Percentiles rank a stretch among this genome's conserved stretches.
These are phyloP conservation scores for Backusella macrospora DNA, from an alignment of 192 early-diverging fungal species.

Conservation along the genomic window DNA sequence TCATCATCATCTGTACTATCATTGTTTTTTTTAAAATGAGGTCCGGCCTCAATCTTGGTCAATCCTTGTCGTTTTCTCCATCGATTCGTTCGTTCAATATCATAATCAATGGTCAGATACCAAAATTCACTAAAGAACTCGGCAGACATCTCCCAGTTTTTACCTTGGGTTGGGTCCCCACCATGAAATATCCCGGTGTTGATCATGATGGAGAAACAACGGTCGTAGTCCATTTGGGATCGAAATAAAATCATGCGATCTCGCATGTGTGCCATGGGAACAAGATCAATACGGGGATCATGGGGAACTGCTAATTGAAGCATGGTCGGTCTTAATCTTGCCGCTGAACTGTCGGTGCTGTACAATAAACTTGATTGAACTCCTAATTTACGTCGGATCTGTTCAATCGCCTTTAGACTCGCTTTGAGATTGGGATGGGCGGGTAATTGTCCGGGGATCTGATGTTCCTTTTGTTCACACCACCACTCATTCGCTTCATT, in stretches of 20 bases:
- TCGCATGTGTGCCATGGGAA: constrained; percentile 40
- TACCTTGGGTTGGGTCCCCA: constrained; percentile 32
- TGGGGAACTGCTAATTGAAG: constrained; percentile 34
- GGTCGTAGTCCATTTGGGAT: constrained; percentile 38
- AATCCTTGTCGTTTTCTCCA: constrained; percentile 33
- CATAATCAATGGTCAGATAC: constrained; percentile 30
- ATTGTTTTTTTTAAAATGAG: not conserved
- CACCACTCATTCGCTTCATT: not conserved
- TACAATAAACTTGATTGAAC: not conserved
- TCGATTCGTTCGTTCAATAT: constrained; percentile 33
- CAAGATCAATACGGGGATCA: constrained; percentile 41
- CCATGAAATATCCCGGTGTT: constrained; percentile 34
- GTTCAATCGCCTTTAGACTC: constrained; percentile 33
- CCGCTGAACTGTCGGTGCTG: constrained; percentile 9
- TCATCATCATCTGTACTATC: not conserved
- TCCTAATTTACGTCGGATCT: constrained; percentile 32
- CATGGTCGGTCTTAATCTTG: constrained; percentile 23
- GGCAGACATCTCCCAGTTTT: constrained; percentile 38
- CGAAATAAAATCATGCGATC: constrained; percentile 47
- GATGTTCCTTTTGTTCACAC: not conserved
- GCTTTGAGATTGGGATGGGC: not conserved
- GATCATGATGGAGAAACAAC: constrained; percentile 34
- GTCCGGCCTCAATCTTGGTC: not conserved
- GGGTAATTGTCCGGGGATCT: not conserved
- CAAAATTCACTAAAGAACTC: constrained; percentile 37